Base-by-base conservation (phyloP, 257 asterid genomes). In the Solanum etuberosum region DNA sequence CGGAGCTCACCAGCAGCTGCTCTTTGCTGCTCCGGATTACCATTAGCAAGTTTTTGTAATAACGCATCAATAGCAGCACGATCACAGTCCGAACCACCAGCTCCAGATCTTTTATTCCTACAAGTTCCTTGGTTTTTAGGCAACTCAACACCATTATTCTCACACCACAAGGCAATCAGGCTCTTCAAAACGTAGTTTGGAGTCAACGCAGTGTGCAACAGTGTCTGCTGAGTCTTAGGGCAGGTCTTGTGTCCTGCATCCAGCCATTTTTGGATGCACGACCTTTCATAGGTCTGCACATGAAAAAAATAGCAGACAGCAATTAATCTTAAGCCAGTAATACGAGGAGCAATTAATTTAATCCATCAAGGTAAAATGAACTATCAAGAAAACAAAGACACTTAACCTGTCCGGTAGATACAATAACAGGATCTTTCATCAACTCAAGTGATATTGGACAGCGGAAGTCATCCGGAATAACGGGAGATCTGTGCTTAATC, bases 341-440 rank as follows among this genome's bases (percentile, higher is more conserved):
- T 4, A 80, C 18, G 11, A 80, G 68, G 42, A 81, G 29, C 70
- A 46, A 80, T 3, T 48, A 48, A 46, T 46, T 9, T 29, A 80
- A 29, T 80, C 42, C 40, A 21, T 5, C 84, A 46, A 27, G 10
- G 84, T 80, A 80, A 81, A 48, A 10, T 51, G 43, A 31, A 48
- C 43, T 11, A 31, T 87, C 27, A 85, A 87, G 83, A 7, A 90
- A 88, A 23, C 18, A 25, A 15, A 65, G 63, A 67, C 65, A 85
- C 84, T 88, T 27, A 57, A 97, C 99, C 99, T 97, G 99, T 51
- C 99, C 99, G 14, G 99, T 96, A 38, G 99, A 97, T 83, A 97
- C 99, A 88, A 96, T 97, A 13, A 97, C 99, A 23, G 99, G 99
- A 91, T 97, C 99, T 89, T 95, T 95, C 99, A 97, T 97, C 93